Conservation (phyloP, 129 eudicot genomes). For the Kitagawia praeruptora region DNA sequence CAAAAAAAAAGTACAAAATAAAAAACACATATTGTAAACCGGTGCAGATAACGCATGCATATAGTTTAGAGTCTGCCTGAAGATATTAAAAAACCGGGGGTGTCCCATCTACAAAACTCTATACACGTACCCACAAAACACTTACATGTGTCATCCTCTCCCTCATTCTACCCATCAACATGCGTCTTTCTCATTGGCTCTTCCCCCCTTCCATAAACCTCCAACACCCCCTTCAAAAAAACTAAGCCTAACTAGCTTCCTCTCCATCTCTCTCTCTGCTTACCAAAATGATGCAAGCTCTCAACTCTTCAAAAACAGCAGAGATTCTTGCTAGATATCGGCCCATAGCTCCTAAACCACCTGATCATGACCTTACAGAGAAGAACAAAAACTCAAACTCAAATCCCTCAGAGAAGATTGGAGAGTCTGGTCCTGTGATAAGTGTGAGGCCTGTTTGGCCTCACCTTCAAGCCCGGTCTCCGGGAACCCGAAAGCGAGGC, state of each 20-base stretch:
- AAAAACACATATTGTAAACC: too few species aligned
- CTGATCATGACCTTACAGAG: slow-evolving; percentile 9
- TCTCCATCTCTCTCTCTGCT: background rate
- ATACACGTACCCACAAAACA: slow-evolving; percentile 66
- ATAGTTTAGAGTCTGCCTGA: background rate
- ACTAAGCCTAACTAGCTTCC: background rate
- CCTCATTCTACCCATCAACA: slow-evolving; percentile 31
- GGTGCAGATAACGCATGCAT: background rate
- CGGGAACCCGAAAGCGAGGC: slow-evolving; percentile 72
- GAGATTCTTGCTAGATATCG: slow-evolving; percentile 74
- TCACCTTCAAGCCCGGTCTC: slow-evolving; percentile 70
- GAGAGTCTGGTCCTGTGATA: slow-evolving; percentile 51
- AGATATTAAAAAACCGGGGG: background rate
- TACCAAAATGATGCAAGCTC: slow-evolving; percentile 47
- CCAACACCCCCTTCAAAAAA: slow-evolving; percentile 10
- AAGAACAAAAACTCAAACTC: background rate
- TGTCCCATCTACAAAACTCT: slow-evolving; percentile 33
- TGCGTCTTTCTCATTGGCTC: slow-evolving; percentile 65
- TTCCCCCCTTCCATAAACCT: slow-evolving; percentile 12
- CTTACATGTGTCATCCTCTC: slow-evolving; percentile 60
- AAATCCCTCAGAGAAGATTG: slow-evolving; percentile 25
- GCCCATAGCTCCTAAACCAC: slow-evolving; percentile 78
- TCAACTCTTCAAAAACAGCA: slow-evolving; percentile 64
- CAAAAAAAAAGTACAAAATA: too few species aligned
- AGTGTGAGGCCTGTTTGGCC: slow-evolving; percentile 78